Percentiles rank a stretch among this genome's conserved stretches.
phyloP scores from a whole-genome alignment of 1,284 basidiomycete genomes.

The Tilletia walkeri region DNA sequence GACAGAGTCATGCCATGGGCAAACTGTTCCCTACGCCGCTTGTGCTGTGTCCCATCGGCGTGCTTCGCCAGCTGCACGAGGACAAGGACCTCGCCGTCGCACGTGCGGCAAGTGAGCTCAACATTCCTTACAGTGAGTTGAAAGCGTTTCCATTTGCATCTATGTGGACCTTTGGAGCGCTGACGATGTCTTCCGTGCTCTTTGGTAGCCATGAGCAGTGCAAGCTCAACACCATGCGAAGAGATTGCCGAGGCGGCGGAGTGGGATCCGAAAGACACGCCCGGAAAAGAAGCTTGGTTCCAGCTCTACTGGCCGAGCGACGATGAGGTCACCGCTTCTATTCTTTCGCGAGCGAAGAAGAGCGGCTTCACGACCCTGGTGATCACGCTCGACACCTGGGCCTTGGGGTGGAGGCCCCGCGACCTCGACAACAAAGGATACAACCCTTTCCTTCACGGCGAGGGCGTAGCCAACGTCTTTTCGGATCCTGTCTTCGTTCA shows the following conservation, averaged over 20 bases:
- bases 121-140: conserved; percentile 20
- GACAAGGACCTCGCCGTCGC: conserved; percentile 21
- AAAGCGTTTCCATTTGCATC: conserved; percentile 23
- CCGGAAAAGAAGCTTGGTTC: conserved; percentile 37
- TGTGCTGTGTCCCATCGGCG: conserved; percentile 46
- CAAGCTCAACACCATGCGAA: conserved; percentile 37
- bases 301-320: conserved; percentile 62
- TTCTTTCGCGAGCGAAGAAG: conserved; percentile 67
- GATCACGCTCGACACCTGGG: conserved; percentile 49
- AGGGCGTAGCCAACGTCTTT: conserved; percentile 45
- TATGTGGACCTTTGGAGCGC: neutral
- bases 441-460: conserved; percentile 66
- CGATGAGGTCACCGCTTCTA: conserved; percentile 66
- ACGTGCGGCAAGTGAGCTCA: conserved; percentile 28
- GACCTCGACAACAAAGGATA: conserved; percentile 58
- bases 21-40: conserved; percentile 36
- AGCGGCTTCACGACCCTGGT: conserved; percentile 69
- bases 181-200: conserved; percentile 11
- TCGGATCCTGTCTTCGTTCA: conserved; percentile 48
- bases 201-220: conserved; percentile 34
- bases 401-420: conserved; percentile 21
- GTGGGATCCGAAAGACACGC: conserved; percentile 28
- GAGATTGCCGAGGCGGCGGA: conserved; percentile 31
- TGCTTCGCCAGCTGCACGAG: conserved; percentile 23
- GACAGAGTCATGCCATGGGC: conserved; percentile 31